Percentiles rank a stretch among this genome's conserved stretches.
Evolutionary conservation across 805 yeast species (phyloP).

Genomic region (Myxozyma sirexii): DNA sequence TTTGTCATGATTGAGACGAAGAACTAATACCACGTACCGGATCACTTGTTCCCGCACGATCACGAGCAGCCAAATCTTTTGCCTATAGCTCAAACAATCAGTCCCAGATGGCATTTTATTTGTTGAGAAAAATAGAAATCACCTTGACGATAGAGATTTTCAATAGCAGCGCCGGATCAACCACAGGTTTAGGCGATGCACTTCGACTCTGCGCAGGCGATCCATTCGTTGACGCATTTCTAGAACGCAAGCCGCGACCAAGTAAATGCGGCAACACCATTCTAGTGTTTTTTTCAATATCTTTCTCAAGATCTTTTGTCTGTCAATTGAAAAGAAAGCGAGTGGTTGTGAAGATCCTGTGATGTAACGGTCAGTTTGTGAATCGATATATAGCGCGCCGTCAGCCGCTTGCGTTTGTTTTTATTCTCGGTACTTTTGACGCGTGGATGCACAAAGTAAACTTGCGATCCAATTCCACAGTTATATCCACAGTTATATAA

Average conservation of each 20-base stretch:
- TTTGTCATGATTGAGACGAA: no score
- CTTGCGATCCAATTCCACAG: no score
- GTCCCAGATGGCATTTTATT: no score
- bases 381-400: no score
- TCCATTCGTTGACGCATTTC: slow-evolving; percentile 6
- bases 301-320: not conserved
- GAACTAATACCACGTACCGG: slow-evolving; percentile 33
- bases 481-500: no score
- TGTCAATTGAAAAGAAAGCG: not conserved
- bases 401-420: no score
- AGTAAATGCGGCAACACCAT: not conserved
- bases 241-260: slow-evolving; percentile 6
- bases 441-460: no score
- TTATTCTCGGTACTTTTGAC: no score
- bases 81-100: slow-evolving; percentile 24
- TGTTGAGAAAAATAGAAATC: not conserved
- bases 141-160: slow-evolving; percentile 23
- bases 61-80: slow-evolving; percentile 25
- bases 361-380: no score
- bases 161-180: slow-evolving; percentile 13
- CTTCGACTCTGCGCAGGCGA: slow-evolving; percentile 7
- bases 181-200: slow-evolving; percentile 8
- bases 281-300: not conserved
- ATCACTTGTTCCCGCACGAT: slow-evolving; percentile 27
- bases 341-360: no score